phyloP scores from a whole-genome alignment of 495 filamentous ascomycete genomes.

The Tuber umbilicatum region DNA sequence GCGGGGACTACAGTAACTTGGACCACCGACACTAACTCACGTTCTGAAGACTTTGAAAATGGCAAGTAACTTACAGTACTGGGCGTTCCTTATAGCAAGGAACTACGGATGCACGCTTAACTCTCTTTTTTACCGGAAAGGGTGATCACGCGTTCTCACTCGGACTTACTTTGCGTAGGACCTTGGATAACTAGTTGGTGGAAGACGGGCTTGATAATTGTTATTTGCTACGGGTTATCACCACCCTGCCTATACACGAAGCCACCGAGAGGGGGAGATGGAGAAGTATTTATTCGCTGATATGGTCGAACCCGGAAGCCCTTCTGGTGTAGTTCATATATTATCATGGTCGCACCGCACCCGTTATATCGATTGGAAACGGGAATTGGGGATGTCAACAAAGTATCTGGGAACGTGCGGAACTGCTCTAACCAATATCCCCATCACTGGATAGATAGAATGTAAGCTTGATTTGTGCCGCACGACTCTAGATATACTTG shows the following conservation, averaged over 20 bases:
- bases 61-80: too few relatives aligned
- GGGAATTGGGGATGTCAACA: not conserved
- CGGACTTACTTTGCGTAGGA: not conserved
- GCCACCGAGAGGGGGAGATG: not conserved
- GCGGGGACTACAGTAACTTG: too few relatives aligned
- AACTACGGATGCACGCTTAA: too few relatives aligned
- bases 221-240: not conserved
- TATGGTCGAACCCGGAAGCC: not conserved
- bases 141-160: not conserved
- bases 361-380: not conserved
- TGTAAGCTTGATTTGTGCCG: not conserved
- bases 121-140: not conserved
- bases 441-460: not conserved
- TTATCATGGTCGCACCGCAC: not conserved
- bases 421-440: not conserved
- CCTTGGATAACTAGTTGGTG: not conserved
- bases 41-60: too few relatives aligned
- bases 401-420: not conserved
- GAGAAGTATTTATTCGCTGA: not conserved
- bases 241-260: not conserved
- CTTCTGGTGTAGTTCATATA: not conserved
- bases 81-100: too few relatives aligned
- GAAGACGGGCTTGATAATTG: not conserved
- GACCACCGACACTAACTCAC: too few relatives aligned
- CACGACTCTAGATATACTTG: not conserved